These are phyloP conservation scores for Nepenthes mirabilis DNA, from an alignment of 148 eudicot species.

Conservation along the genomic window DNA sequence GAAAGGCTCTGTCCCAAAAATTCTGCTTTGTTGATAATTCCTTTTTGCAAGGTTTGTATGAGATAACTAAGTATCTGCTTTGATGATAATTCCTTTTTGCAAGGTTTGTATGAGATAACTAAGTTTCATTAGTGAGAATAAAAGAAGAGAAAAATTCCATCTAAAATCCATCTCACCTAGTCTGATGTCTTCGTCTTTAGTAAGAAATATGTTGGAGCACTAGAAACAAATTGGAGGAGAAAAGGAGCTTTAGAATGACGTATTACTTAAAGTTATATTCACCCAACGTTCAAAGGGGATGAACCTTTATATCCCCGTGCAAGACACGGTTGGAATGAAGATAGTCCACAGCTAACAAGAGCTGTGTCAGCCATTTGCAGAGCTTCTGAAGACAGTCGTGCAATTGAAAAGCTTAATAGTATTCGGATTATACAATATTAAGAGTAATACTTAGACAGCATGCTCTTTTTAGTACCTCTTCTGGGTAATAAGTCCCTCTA, in stretches of 20 bases:
- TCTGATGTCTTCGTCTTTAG: constrained; percentile 74
- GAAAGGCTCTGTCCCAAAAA: too few species aligned
- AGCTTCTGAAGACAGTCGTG: constrained; percentile 44
- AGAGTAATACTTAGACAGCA: neutral
- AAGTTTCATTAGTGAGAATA: neutral
- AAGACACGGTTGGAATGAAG: constrained; percentile 86
- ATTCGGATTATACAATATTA: neutral
- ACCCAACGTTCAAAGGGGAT: neutral
- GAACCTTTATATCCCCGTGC: constrained; percentile 94
- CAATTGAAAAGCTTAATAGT: neutral
- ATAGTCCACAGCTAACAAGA: constrained; percentile 85
- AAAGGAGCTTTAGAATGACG: neutral
- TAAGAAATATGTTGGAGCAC: constrained; percentile 92
- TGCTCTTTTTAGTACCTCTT: constrained; percentile 41
- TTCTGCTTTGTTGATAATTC: too few species aligned
- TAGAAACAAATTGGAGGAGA: constrained; percentile 17
- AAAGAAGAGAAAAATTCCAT: neutral
- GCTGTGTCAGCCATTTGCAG: constrained; percentile 92
- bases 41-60: too few species aligned
- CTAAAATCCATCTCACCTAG: constrained; percentile 29
- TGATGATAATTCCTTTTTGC: too few species aligned
- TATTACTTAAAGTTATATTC: neutral
- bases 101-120: too few species aligned
- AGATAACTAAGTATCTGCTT: too few species aligned
- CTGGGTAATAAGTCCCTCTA: constrained; percentile 72